Evolutionary conservation across 1,284 basidiomycete genomes (phyloP).

Genomic region (Coriolopsis trogii): DNA sequence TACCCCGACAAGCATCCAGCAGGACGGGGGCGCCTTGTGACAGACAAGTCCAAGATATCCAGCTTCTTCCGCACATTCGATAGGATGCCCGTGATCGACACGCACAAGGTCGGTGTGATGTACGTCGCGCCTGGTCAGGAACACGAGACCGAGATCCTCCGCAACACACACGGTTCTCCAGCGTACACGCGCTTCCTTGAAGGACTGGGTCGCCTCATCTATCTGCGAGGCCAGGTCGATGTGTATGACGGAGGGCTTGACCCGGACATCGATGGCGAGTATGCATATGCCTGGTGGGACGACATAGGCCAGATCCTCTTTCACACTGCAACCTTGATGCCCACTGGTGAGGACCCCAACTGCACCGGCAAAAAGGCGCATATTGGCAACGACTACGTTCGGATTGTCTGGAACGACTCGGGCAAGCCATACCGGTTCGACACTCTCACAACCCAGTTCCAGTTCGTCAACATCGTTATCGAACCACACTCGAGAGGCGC

Average conservation of each 20-base stretch:
- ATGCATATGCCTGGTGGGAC: conserved; percentile 99
- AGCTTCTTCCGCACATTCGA: conserved; percentile 77
- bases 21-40: conserved; percentile 47
- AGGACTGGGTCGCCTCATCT: conserved; percentile 87
- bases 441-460: conserved; percentile 91
- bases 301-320: conserved; percentile 96
- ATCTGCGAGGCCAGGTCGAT: conserved; percentile 89
- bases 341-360: conserved; percentile 69
- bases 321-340: conserved; percentile 98
- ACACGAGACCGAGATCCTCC: conserved; percentile 85
- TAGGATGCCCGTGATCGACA: conserved; percentile 93
- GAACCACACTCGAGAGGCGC: conserved; percentile 89
- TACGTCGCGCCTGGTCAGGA: conserved; percentile 95
- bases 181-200: conserved; percentile 94
- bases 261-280: conserved; percentile 88
- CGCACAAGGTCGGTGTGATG: conserved; percentile 95
- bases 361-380: conserved; percentile 88
- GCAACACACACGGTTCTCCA: conserved; percentile 91
- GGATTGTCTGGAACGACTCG: conserved; percentile 98
- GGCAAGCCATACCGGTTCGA: conserved; percentile 88
- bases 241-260: conserved; percentile 95
- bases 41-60: conserved; percentile 56
- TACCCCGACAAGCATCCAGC: conserved; percentile 59
- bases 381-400: conserved; percentile 94
- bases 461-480: conserved; percentile 97